A percentile compares a stretch with the other conserved stretches of the same genome.
Conservation (phyloP, 176 grass and related monocot species). For the Phyllostachys edulis region DNA sequence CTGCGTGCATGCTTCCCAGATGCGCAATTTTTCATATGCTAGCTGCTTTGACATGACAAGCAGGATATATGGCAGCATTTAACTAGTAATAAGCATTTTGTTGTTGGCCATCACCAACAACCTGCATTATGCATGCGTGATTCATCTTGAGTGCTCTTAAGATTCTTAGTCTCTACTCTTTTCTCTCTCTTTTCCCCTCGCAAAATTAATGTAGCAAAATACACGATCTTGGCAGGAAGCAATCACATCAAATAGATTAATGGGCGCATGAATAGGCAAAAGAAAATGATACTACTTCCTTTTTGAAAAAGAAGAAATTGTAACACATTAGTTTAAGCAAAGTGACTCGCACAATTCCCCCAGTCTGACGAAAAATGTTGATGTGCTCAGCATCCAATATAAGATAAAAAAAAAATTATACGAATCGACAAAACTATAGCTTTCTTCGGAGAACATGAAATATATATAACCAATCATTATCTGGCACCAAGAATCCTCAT, state of each 20-base stretch:
- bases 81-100: not conserved
- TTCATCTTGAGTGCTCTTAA: not conserved
- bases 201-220: not conserved
- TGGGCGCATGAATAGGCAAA: not conserved
- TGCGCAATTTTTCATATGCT: not conserved
- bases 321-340: not conserved
- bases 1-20: not conserved
- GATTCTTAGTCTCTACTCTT: not conserved
- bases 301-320: not conserved
- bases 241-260: not conserved
- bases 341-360: not conserved
- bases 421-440: not conserved
- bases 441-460: not conserved
- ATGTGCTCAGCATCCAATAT: not conserved
- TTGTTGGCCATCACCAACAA: not conserved
- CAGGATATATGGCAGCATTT: not conserved
- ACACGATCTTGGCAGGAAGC: conserved; percentile 12
- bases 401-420: not conserved
- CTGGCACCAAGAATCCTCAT: not conserved
- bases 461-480: not conserved
- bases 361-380: not conserved
- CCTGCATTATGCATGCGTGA: not conserved
- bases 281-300: not conserved
- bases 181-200: not conserved
- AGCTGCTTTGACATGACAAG: not conserved